Percentiles rank a stretch among this genome's conserved stretches.
These are phyloP conservation scores for Pseudomassariella vexata DNA, from an alignment of 2,329 filamentous ascomycete species.

Conservation along the genomic window DNA sequence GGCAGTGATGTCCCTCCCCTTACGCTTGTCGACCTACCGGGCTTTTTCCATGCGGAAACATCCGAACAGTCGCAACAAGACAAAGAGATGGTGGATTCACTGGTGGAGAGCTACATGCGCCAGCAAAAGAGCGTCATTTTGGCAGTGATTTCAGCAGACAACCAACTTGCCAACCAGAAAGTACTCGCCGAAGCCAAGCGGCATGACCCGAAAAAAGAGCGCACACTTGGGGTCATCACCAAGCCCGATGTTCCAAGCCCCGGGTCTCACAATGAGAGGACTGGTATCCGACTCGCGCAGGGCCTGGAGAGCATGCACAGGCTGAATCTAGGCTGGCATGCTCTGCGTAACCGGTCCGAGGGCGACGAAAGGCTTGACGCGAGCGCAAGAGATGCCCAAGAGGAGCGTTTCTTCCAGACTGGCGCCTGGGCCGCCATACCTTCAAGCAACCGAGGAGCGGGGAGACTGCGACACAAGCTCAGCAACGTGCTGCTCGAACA, in stretches of 20 bases:
- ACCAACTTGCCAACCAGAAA: conserved; percentile 48
- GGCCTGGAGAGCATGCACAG: conserved; percentile 45
- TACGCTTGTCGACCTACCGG: conserved; percentile 51
- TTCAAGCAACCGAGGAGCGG: conserved; percentile 26
- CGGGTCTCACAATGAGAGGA: conserved; percentile 31
- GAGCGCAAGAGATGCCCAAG: conserved; percentile 23
- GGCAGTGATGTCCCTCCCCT: conserved; percentile 38
- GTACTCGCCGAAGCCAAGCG: conserved; percentile 33
- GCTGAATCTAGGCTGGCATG: conserved; percentile 15
- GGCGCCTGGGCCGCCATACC: conserved; percentile 21
- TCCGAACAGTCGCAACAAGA: conserved; percentile 24
- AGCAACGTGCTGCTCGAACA: conserved; percentile 27
- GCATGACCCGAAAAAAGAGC: conserved; percentile 24
- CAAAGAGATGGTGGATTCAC: conserved; percentile 24
- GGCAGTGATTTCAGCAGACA: conserved; percentile 42
- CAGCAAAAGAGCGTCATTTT: conserved; percentile 48
- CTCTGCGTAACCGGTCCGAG: conserved; percentile 42
- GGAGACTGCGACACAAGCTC: conserved; percentile 28
- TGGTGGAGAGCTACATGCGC: conserved; percentile 45
- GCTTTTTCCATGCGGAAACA: conserved; percentile 29
- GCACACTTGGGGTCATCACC: conserved; percentile 53
- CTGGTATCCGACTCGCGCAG: conserved; percentile 28
- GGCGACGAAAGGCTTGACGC: conserved; percentile 14
- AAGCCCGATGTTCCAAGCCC: conserved; percentile 42
- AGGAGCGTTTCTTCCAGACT: conserved; percentile 25